Percentiles rank a stretch among this genome's conserved stretches.
phyloP scores from a whole-genome alignment of 1,284 basidiomycete species.

The Trichosporon sp. region DNA sequence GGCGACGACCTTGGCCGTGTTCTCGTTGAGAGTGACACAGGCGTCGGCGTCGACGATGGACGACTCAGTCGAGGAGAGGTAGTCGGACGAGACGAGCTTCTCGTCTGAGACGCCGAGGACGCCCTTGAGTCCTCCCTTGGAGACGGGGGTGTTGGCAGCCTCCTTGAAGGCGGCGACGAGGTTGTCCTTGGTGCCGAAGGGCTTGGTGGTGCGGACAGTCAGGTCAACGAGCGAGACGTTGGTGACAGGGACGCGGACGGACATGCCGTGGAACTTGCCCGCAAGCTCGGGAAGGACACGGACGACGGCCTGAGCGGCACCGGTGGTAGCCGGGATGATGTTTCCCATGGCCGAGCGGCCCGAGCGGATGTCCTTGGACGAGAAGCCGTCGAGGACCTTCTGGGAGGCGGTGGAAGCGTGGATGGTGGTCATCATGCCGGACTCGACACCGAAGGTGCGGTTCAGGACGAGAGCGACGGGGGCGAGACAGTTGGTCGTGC shows the following conservation, averaged over 20 bases:
- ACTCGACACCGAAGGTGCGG: constrained; percentile 45
- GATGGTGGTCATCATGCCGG: constrained; percentile 50
- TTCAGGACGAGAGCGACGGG: constrained; percentile 47
- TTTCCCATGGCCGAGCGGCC: constrained; percentile 45
- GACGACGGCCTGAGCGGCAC: constrained; percentile 47
- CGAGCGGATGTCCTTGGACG: constrained; percentile 45
- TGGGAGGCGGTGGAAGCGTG: constrained; percentile 49
- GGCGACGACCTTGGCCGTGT: constrained; percentile 45
- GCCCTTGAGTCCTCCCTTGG: constrained; percentile 25
- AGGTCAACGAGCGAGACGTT: constrained; percentile 50
- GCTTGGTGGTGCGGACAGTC: constrained; percentile 42
- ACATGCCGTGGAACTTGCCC: constrained; percentile 49
- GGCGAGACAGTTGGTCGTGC: constrained; percentile 50
- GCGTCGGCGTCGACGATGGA: constrained; percentile 47
- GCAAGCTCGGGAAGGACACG: constrained; percentile 48
- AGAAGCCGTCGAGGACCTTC: constrained; percentile 48
- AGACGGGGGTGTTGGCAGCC: constrained; percentile 28
- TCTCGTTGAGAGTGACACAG: constrained; percentile 38
- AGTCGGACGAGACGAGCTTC: constrained; percentile 49
- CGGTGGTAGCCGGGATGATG: constrained; percentile 48
- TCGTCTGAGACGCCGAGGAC: constrained; percentile 46
- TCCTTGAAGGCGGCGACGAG: constrained; percentile 42
- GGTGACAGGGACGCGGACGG: constrained; percentile 48
- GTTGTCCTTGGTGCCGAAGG: constrained; percentile 41
- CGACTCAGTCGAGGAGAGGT: constrained; percentile 37